Evolutionary conservation across 106 monocot species (phyloP).

Genomic region (Hemerocallis citrina): DNA sequence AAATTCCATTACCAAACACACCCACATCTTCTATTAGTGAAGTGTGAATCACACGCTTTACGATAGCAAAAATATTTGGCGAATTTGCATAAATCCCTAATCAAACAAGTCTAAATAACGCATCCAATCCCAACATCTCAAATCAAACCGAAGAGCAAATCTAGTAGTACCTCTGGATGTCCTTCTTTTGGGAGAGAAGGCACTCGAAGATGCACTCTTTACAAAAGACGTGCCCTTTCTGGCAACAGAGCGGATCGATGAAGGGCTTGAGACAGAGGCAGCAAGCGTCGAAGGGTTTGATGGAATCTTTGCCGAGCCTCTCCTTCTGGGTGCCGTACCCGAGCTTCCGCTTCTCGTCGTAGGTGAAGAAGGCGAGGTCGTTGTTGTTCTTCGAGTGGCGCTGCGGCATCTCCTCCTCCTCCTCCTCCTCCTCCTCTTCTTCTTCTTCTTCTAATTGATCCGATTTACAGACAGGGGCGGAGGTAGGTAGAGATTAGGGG

Average conservation of each 20-base stretch:
- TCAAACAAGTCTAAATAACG: too few relatives aligned
- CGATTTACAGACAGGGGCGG: too few relatives aligned
- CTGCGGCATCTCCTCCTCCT: slow-evolving; percentile 74
- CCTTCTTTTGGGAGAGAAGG: slow-evolving; percentile 93
- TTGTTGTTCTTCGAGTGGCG: slow-evolving; percentile 99
- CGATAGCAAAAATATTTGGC: too few relatives aligned
- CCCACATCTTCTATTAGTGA: too few relatives aligned
- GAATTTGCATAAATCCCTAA: too few relatives aligned
- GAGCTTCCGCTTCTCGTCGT: slow-evolving; percentile 94
- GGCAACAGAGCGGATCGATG: slow-evolving; percentile 77
- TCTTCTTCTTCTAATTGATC: too few relatives aligned
- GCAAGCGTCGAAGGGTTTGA: slow-evolving; percentile 92
- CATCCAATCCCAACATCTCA: too few relatives aligned
- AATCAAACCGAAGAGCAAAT: not conserved
- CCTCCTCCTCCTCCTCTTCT: too few relatives aligned
- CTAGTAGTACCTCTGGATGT: slow-evolving; percentile 72
- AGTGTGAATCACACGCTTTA: too few relatives aligned
- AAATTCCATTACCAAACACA: too few relatives aligned
- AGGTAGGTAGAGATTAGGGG: too few relatives aligned
- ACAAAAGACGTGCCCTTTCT: slow-evolving; percentile 86
- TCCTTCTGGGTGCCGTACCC: slow-evolving; percentile 94
- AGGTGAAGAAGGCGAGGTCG: slow-evolving; percentile 95
- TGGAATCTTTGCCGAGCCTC: slow-evolving; percentile 86
- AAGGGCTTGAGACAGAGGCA: slow-evolving; percentile 86
- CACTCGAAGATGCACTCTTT: slow-evolving; percentile 97